Evolutionary conservation across 768 basidiomycete species (phyloP), one percentile per base, ranked within the genome.

Genomic region (Phylloporus rhodoxanthus): DNA sequence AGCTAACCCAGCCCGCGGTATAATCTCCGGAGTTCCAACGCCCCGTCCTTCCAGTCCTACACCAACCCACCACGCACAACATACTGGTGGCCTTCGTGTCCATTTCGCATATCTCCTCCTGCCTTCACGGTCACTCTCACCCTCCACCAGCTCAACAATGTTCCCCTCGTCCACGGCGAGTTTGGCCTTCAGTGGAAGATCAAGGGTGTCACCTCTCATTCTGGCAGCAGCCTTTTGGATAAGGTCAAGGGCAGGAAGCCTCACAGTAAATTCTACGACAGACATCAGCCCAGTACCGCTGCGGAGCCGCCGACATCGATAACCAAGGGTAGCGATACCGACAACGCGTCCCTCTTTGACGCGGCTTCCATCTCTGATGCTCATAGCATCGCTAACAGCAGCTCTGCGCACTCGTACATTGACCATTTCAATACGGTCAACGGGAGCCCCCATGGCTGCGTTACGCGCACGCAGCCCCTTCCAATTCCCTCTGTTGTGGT

Each of bases 151-250:
- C 75, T 90, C 19, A 73, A 77, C 17, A 84, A 79, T 55, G 82
- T 90, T 0, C 87, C 87, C 0, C 78, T 87, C 50, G 78, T 87
- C 29, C 69, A 72, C 36, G 87, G 87, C 54, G 77, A 85, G 59
- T 87, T 88, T 60, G 80, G 73, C 17, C 76, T 84, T 5, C 71
- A 75, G 19, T 88, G 87, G 85, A 83, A 80, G 65, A 78, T 88
- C 67, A 85, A 81, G 71, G 75, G 80, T 54, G 75, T 72, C 28
- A 69, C 68, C 32, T 65, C 74, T 3, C 64, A 67, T 13, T 53
- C 68, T 17, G 70, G 75, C 60, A 56, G 59, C 25, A 75, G 78
- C 3, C 57, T 81, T 28, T 59, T 77, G 32, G 55, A 64, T 37
- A 73, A 69, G 65, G 70, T 71, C 57, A 72, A 69, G 55, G 65